Conservation (phyloP, 495 filamentous ascomycete genomes). For the Aspergillus mulundensis region DNA sequence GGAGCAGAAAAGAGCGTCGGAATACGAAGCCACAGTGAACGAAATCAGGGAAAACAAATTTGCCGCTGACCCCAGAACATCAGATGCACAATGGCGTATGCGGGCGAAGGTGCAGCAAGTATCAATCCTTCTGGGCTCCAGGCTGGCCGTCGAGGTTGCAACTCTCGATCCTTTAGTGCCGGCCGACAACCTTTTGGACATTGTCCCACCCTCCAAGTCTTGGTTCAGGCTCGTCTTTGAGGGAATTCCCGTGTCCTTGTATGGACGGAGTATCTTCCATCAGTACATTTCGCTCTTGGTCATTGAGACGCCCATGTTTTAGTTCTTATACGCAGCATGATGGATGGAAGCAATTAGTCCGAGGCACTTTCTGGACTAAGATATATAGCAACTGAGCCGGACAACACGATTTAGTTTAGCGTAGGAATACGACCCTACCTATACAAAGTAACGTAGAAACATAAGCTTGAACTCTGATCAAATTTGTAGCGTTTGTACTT, state of each 20-base stretch:
- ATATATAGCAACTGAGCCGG: no score
- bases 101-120: conserved; percentile 2
- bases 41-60: conserved; percentile 9
- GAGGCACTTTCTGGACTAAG: no score
- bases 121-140: not conserved
- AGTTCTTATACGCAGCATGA: no score
- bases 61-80: conserved; percentile 13
- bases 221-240: not conserved
- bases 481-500: not conserved
- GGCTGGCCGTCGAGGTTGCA: conserved; percentile 9
- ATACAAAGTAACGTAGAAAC: not conserved
- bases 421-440: not conserved
- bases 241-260: not conserved
- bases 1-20: not conserved
- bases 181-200: conserved; percentile 14
- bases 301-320: no score
- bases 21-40: not conserved
- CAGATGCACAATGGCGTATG: conserved; percentile 23
- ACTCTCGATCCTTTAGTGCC: conserved; percentile 15
- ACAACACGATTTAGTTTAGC: not conserved
- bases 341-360: no score
- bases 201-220: conserved; percentile 15
- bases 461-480: not conserved
- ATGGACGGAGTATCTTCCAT: no score
- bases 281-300: no score